Conservation (phyloP, 805 yeast species). For the Blastobotrys attinorum region DNA sequence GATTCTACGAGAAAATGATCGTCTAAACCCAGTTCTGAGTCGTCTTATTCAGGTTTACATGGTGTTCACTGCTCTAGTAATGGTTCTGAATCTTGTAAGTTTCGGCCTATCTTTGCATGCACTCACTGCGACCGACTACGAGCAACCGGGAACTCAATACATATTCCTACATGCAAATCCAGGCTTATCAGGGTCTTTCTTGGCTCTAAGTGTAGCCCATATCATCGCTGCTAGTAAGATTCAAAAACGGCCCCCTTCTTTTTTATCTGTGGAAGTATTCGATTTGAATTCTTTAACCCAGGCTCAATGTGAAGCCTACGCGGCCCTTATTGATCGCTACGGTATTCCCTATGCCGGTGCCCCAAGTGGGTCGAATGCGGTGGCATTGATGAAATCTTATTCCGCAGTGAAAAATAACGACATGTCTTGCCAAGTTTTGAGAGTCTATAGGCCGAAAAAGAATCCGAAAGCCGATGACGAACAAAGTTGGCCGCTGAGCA, state of each 20-base stretch:
- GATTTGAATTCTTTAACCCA: slow-evolving; percentile 21
- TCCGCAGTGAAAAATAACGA: slow-evolving; percentile 19
- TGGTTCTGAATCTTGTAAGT: slow-evolving; percentile 1
- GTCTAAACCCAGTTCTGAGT: neutral
- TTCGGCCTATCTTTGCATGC: neutral
- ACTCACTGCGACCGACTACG: neutral
- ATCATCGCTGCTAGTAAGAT: slow-evolving; percentile 19
- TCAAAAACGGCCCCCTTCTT: slow-evolving; percentile 22
- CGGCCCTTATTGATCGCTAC: slow-evolving; percentile 26
- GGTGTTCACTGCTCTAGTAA: neutral
- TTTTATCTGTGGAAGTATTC: slow-evolving; percentile 24
- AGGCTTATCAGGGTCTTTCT: slow-evolving; percentile 9
- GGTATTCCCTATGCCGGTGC: slow-evolving; percentile 25
- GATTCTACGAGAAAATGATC: slow-evolving; percentile 1
- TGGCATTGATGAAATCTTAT: slow-evolving; percentile 28
- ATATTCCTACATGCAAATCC: slow-evolving; percentile 10
- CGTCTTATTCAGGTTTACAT: slow-evolving; percentile 1
- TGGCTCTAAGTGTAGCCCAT: slow-evolving; percentile 17
- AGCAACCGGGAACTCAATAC: neutral
- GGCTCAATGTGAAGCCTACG: slow-evolving; percentile 26
- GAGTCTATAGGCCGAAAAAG: slow-evolving; percentile 23
- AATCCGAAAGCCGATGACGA: neutral
- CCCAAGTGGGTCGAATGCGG: slow-evolving; percentile 27
- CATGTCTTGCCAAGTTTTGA: slow-evolving; percentile 26
- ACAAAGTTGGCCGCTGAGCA: slow-evolving; percentile 1